Base-by-base conservation (phyloP, 2,329 filamentous ascomycete genomes). In the Beauveria caledonica region DNA sequence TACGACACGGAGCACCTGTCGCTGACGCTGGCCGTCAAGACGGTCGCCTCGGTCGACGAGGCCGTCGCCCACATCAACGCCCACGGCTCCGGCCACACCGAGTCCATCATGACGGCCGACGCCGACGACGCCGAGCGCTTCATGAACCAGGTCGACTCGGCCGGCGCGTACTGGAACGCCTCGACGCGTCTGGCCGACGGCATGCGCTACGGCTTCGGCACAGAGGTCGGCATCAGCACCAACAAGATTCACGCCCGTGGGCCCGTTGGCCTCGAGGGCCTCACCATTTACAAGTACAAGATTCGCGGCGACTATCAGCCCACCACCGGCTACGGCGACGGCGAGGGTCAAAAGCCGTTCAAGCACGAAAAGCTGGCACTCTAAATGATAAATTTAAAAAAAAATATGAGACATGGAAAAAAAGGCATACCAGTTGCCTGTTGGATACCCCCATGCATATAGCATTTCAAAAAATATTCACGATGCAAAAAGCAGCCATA, bases 211-310 rank as follows among this genome's bases (percentile, higher is more conserved):
- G 94, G 94, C 8, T 99, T 99, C 74, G 94, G 94, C 52, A 97
- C 94, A 0, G 94, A 99, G 76, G 94, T 99, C 25, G 94, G 94
- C 59, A 97, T 99, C 75, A 95, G 90, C 77, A 99, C 94, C 54
- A 99, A 97, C 79, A 99, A 97, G 79, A 96, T 99, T 64, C 94
- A 99, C 72, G 89, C 90, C 1, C 81, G 94, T 55, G 94, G 94
- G 0, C 94, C 94, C 0, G 94, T 99, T 6, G 94, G 94, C 1
- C 77, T 99, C 57, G 94, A 97, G 70, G 94, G 94, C 0, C 75
- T 99, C 72, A 96, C 91, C 71, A 97, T 97, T 64, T 97, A 99
- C 77, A 97, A 97, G 79, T 99, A 97, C 79, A 85, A 94, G 73
- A 81, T 99, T 64, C 80, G 89, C 42, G 94, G 93, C 0, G 78